Conservation (phyloP, 805 yeast species). For the Grigorovia yakushimaensis region DNA sequence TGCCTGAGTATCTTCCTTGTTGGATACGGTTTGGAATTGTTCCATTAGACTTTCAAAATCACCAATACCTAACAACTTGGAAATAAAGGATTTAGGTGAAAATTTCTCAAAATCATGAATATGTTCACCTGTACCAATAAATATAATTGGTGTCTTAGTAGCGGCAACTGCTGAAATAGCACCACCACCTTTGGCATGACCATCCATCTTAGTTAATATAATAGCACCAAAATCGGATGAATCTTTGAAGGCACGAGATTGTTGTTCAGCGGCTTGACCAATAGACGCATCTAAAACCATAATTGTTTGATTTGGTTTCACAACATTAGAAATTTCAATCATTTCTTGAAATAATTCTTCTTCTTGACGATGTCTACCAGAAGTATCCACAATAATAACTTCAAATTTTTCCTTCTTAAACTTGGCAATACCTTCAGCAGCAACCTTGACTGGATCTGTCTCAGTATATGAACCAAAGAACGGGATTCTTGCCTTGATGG, state of each 20-base stretch:
- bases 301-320: conserved; percentile 89
- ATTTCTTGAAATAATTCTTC: conserved; percentile 83
- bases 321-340: conserved; percentile 84
- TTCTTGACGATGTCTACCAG: conserved; percentile 97
- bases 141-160: conserved; percentile 86
- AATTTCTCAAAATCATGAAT: conserved; percentile 86
- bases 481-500: conserved; percentile 89
- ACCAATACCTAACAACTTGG: conserved; percentile 91
- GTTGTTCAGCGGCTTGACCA: conserved; percentile 97
- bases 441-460: conserved; percentile 89
- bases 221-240: conserved; percentile 91
- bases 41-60: conserved; percentile 91
- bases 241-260: conserved; percentile 89
- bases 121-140: conserved; percentile 98
- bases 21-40: conserved; percentile 63
- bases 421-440: conserved; percentile 82
- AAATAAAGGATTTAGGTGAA: conserved; percentile 79
- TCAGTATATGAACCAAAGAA: conserved; percentile 92
- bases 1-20: conserved; percentile 81
- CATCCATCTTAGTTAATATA: conserved; percentile 92
- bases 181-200: conserved; percentile 99
- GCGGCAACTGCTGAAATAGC: conserved; percentile 98
- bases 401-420: conserved; percentile 89
- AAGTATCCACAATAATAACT: conserved; percentile 90
- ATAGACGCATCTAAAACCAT: conserved; percentile 97